Evolutionary conservation across 1,284 basidiomycete species (phyloP), one percentile per base, ranked within the genome.

Genomic region (Pterula multifida): DNA sequence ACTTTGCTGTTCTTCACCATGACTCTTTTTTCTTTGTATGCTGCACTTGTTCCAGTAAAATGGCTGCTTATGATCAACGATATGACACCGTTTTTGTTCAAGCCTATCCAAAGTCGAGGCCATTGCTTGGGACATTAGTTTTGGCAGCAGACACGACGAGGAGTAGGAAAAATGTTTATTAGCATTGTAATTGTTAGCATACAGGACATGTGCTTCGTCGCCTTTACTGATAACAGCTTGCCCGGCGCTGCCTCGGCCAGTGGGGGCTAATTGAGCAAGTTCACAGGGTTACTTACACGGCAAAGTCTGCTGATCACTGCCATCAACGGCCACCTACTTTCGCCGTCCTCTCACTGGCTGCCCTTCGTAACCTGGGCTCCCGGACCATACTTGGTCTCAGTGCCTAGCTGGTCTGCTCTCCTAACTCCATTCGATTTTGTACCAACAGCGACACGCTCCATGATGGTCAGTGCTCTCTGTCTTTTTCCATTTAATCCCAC

Each of bases 11-110:
- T 42, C 39, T 42, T 42, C 19, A 19, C 39, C 39, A 42, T 42
- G 39, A 63, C 52, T 50, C 60, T 60, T 57, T 49, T 21, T 60
- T 60, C 61, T 58, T 51, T 68, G 67, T 72, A 70, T 71, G 71
- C 63, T 62, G 57, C 68, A 68, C 22, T 45, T 21, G 42, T 23
- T 28, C 45, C 26, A 47, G 11, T 13, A 13, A 47, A 47, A 47
- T 47, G 26, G 12, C 23, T 23, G 22, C 24, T 22, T 22, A 42
- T 42, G 39, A 6, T 17, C 9, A 32, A 22, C 39, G 9, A n/a
- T 42, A 42, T 42, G 39, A 42, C 39, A 19, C 39, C 17, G 19
- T 42, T 42, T 6, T 42, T 6, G n/a, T 17, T n/a, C 17, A 15
- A 32, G 28, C 28, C 6, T 32, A n/a, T n/a, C n/a, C n/a, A n/a